Conservation (phyloP, 139 green algal genomes). For the Picochlorum sp. region DNA sequence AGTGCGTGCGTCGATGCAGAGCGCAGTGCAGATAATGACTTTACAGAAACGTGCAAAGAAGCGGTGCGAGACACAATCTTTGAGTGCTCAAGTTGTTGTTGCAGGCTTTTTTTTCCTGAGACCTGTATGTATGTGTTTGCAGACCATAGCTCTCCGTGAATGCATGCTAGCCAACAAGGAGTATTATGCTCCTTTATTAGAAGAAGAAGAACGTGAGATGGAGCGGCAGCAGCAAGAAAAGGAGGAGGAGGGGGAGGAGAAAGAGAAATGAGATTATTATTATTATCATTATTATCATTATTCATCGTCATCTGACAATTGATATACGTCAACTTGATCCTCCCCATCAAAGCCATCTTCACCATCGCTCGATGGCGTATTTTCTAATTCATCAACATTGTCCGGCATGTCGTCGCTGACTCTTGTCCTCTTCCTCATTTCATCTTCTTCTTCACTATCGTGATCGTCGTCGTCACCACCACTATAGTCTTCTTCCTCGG, state of each 20-base stretch:
- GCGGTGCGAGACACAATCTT: slow-evolving; percentile 22
- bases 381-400: not conserved
- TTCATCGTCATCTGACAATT: slow-evolving; percentile 30
- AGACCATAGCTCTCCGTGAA: slow-evolving; percentile 44
- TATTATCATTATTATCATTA: not conserved
- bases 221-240: slow-evolving; percentile 10
- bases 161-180: slow-evolving; percentile 60
- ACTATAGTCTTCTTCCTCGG: not conserved
- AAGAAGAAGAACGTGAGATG: slow-evolving; percentile 28
- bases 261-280: too few species aligned
- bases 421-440: not conserved
- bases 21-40: slow-evolving; percentile 37
- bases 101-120: not conserved
- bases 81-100: slow-evolving; percentile 1
- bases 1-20: slow-evolving; percentile 58
- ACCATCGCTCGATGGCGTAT: not conserved
- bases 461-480: not conserved
- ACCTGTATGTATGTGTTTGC: not conserved
- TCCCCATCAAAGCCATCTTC: slow-evolving; percentile 2
- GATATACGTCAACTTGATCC: slow-evolving; percentile 28
- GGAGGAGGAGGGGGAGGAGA: not conserved
- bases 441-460: not conserved
- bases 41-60: slow-evolving; percentile 51
- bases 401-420: not conserved
- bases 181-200: slow-evolving; percentile 52